These are phyloP conservation scores for Graphiopsis chlorocephala DNA, from an alignment of 2,329 filamentous ascomycete species.

Conservation along the genomic window DNA sequence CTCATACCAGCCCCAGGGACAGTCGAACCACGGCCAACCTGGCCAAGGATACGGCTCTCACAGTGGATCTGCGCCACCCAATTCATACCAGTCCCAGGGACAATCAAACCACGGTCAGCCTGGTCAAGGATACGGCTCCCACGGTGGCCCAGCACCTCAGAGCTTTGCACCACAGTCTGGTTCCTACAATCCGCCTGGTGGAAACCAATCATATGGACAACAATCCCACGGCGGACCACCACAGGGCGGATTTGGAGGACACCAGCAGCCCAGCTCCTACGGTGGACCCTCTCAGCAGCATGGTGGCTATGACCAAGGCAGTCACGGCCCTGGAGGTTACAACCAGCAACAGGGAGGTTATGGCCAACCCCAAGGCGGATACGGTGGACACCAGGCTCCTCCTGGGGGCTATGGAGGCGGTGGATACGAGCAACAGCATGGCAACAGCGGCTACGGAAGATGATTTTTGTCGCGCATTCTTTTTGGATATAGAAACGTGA, in stretches of 20 bases:
- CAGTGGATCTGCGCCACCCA: neutral
- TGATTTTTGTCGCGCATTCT: conserved; percentile 24
- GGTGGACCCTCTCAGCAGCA: neutral
- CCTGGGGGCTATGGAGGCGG: conserved; percentile 24
- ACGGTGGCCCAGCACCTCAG: conserved; percentile 10
- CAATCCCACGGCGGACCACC: conserved; percentile 16
- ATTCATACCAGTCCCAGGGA: conserved; percentile 9
- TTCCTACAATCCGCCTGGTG: conserved; percentile 13
- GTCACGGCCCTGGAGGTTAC: conserved; percentile 2
- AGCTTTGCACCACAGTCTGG: conserved; percentile 16
- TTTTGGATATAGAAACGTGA: conserved; percentile 26
- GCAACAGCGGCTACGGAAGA: conserved; percentile 19
- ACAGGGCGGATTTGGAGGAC: conserved; percentile 19
- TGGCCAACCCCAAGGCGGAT: conserved; percentile 24
- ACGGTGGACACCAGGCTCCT: conserved; percentile 19
- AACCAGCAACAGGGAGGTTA: conserved; percentile 20
- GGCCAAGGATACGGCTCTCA: conserved; percentile 18
- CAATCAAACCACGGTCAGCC: neutral
- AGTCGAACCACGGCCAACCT: neutral
- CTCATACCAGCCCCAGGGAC: conserved; percentile 30
- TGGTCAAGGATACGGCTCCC: conserved; percentile 17
- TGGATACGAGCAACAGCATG: conserved; percentile 14
- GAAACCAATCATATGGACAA: neutral
- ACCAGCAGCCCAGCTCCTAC: conserved; percentile 11
- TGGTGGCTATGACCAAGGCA: conserved; percentile 2